Evolutionary conservation across 169 alveolate species (phyloP), one percentile per base, ranked within the genome.

Genomic region (Pseudocohnilembus persalinus): DNA sequence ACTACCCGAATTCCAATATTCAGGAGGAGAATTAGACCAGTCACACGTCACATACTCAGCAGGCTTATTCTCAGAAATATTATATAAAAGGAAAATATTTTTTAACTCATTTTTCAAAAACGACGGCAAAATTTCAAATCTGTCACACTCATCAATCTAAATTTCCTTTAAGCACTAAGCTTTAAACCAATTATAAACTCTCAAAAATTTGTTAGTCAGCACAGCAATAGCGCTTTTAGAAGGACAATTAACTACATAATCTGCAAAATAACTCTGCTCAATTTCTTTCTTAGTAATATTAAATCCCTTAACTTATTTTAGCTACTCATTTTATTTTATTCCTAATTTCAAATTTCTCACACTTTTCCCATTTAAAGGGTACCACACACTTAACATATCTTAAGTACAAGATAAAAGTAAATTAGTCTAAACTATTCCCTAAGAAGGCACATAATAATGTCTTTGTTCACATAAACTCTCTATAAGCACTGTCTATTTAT

Each of bases 41-140:
- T 77, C 82, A 34, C 82, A 77, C 0, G 82, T 77, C 28, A 68
- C 82, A 77, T 77, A 77, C 33, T 77, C 82, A 27, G 82, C 82
- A 26, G 82, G 82, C 33, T 77, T 77, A 77, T 77, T 77, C 63
- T 77, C 82, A 33, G 74, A 63, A 25, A 77, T 68, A 27, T 77
- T 77, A 33, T 77, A 77, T 33, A 77, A 1, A 31, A 77, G 33
- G 32, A 77, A 77, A 0, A 77, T 33, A 33, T 77, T 77, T 33
- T 77, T 77, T 0, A 77, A 30, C 24, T 77, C 82, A 16, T 77
- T 77, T 77, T 33, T 28, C 28, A 77, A 31, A 33, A 77, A 77
- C 25, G 74, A 31, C 73, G 34, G 29, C 1, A 77, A 33, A 72
- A 77, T 77, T 0, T 77, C 74, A 68, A 77, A 77, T 33, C 33